A percentile compares a stretch with the other conserved stretches of the same genome.
Evolutionary conservation across 805 yeast species (phyloP).

Genomic region (Starmerella roubikii): DNA sequence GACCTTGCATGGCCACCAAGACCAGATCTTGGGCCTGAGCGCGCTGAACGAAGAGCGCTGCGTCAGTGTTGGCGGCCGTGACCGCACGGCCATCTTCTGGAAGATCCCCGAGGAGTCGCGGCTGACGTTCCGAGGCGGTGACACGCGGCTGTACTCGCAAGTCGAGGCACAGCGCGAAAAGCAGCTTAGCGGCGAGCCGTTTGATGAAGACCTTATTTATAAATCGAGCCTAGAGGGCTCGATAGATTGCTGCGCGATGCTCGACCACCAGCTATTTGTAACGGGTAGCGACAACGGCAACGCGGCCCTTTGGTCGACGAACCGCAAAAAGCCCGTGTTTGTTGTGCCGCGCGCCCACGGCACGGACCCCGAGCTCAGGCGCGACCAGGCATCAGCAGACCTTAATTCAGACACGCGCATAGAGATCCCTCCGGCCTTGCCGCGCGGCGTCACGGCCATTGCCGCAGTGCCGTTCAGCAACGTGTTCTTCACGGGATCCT

Average conservation of each 20-base stretch:
- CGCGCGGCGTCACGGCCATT: constrained; percentile 75
- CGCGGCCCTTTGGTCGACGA: constrained; percentile 75
- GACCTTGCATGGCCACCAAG: constrained; percentile 91
- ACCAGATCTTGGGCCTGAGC: constrained; percentile 64
- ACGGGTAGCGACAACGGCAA: constrained; percentile 95
- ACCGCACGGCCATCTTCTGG: constrained; percentile 92
- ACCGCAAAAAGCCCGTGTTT: constrained; percentile 76
- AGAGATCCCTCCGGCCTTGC: constrained; percentile 51
- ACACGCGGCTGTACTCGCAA: constrained; percentile 29
- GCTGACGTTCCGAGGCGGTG: constrained; percentile 87
- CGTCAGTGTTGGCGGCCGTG: constrained; percentile 90
- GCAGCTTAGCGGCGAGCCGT: neutral
- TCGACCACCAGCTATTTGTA: constrained; percentile 82
- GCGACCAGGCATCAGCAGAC: constrained; percentile 43
- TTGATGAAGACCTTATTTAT: neutral
- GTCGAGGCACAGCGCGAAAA: neutral
- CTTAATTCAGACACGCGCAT: constrained; percentile 17
- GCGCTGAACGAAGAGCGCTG: constrained; percentile 81
- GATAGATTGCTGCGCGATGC: constrained; percentile 78
- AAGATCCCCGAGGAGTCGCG: constrained; percentile 91
- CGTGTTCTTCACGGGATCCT: constrained; percentile 75
- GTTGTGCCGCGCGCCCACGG: constrained; percentile 71
- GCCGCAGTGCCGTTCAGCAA: constrained; percentile 77
- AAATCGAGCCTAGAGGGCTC: constrained; percentile 50
- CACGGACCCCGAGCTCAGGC: constrained; percentile 34